Evolutionary conservation across 75 land plant genomes (phyloP).

Genomic region (Cryptomeria japonica): DNA sequence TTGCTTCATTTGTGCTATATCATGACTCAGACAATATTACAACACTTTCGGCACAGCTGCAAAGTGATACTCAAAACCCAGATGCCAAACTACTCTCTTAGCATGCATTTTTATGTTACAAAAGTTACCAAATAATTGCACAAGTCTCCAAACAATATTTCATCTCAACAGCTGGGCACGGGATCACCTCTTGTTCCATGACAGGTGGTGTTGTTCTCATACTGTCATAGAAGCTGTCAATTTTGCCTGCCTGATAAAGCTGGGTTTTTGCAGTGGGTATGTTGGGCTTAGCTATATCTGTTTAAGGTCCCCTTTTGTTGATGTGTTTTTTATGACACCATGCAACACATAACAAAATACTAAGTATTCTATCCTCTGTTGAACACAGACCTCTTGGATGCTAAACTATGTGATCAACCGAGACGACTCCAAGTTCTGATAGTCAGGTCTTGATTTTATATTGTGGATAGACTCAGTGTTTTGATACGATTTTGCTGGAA

Average conservation of each 20-base stretch:
- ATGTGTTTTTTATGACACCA: too few species aligned
- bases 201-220: not conserved
- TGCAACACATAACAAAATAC: too few species aligned
- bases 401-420: too few species aligned
- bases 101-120: not conserved
- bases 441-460: too few species aligned
- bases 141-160: not conserved
- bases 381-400: too few species aligned
- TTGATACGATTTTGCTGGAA: too few species aligned
- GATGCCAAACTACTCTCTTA: not conserved
- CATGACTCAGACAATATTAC: not conserved
- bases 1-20: not conserved
- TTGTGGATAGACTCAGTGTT: too few species aligned
- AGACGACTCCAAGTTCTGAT: too few species aligned
- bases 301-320: not conserved
- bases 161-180: not conserved
- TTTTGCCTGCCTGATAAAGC: not conserved
- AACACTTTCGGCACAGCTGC: not conserved
- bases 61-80: not conserved
- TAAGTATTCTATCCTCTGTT: too few species aligned
- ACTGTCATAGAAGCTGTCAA: not conserved
- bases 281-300: not conserved
- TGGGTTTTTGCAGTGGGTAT: not conserved
- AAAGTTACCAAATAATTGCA: not conserved
- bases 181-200: not conserved